Conservation (phyloP, 768 basidiomycete genomes). For the Leccinum uliginosum region DNA sequence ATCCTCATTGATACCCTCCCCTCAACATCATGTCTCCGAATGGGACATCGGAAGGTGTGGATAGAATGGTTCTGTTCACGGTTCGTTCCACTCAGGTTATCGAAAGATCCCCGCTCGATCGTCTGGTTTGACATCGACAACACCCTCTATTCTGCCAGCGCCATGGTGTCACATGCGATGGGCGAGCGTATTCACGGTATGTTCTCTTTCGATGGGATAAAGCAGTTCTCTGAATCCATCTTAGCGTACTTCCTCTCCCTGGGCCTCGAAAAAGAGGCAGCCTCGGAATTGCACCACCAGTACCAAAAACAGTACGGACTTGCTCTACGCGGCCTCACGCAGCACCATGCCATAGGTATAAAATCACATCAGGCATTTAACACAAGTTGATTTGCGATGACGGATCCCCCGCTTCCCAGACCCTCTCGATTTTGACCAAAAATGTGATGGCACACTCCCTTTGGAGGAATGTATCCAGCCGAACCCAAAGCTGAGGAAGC, state of each 20-base stretch:
- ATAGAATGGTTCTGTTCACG: background rate
- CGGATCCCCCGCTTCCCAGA: conserved; percentile 40
- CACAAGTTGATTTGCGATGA: background rate
- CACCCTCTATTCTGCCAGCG: conserved; percentile 75
- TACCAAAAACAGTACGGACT: conserved; percentile 84
- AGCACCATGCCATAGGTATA: conserved; percentile 69
- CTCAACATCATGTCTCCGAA: conserved; percentile 18
- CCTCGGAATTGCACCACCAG: conserved; percentile 59
- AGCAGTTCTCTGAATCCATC: background rate
- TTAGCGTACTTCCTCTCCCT: conserved; percentile 72
- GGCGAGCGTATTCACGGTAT: conserved; percentile 71
- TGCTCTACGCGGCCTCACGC: conserved; percentile 71
- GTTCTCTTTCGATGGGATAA: conserved; percentile 4
- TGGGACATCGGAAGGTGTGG: conserved; percentile 24
- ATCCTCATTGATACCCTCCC: conserved; percentile 22
- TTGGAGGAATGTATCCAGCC: conserved; percentile 75
- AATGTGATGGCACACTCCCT: conserved; percentile 81
- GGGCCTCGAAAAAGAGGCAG: conserved; percentile 64
- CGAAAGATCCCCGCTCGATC: conserved; percentile 52
- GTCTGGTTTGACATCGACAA: conserved; percentile 89
- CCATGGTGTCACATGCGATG: conserved; percentile 76
- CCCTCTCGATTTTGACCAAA: conserved; percentile 76
- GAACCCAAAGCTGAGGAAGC: conserved; percentile 53
- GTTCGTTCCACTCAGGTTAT: background rate
- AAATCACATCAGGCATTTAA: conserved; percentile 21